Evolutionary conservation across 768 basidiomycete species (phyloP), one percentile per base, ranked within the genome.

Genomic region (Lactifluus subvellereus): DNA sequence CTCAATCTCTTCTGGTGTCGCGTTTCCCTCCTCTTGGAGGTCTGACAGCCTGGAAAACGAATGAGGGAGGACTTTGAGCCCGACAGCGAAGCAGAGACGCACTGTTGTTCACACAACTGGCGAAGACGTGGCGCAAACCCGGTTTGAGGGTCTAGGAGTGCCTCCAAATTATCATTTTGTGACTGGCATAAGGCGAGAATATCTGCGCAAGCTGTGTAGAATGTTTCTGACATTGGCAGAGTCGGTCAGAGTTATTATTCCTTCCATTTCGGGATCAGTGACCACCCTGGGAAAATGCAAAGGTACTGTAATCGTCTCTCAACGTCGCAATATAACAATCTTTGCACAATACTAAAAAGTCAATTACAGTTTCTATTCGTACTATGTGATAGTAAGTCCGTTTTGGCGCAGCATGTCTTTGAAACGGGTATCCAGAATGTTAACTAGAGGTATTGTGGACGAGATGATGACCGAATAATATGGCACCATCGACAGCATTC

Each of bases 101-200:
- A 89, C 88, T 84, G 83, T 37, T 86, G 80, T 35, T 76, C 74
- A 71, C 81, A 82, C 68, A 82, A 61, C 27, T 78, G 73, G 18
- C 77, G 72, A 18, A 91, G 73, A 20, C 82, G 79, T 0, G 89
- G 88, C 13, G 89, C 88, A 72, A 88, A 88, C 0, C 89, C 89
- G 0, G 77, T 77, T 3, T 84, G 79, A 22, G 87, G 86, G 62
- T 89, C 79, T 7, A 91, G 78, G 8, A 91, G 73, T 18, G 79
- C 77, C 22, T 77, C 80, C 8, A 90, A 74, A 72, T 89, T 85
- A 55, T 79, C 76, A 59, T 77, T 77, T 66, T 68, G 59, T 8
- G 81, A 73, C 74, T 89, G 87, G 64, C 80, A 83, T 42, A 83
- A 68, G 0, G 81, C 75, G 10, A 89, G 80, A 16, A 87, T 85